phyloP scores from a whole-genome alignment of 257 asterid species.

The Ilex aquifolium region DNA sequence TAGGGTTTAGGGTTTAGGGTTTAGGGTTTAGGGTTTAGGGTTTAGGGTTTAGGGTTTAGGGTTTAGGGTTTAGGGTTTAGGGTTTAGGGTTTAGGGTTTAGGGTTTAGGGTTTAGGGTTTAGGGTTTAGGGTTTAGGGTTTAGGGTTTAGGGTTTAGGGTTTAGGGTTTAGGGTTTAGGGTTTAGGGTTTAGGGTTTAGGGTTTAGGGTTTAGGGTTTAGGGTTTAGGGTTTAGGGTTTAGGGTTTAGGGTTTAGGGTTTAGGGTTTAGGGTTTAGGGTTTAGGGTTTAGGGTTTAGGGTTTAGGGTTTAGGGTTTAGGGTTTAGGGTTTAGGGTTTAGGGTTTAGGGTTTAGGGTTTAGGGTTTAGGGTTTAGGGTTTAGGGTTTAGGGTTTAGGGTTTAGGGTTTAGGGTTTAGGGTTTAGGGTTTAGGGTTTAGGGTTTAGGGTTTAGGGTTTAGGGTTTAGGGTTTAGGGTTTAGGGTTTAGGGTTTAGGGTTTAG shows the following conservation, averaged over 20 bases:
- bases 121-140: background rate
- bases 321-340: background rate
- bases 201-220: background rate
- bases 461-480: background rate
- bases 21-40: background rate
- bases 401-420: background rate
- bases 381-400: background rate
- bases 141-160: background rate
- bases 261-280: background rate
- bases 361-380: background rate
- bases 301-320: background rate
- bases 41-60: background rate
- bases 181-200: background rate
- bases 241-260: background rate
- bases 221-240: background rate
- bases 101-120: background rate
- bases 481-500: background rate
- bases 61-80: background rate
- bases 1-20: background rate
- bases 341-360: background rate
- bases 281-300: background rate
- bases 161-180: background rate
- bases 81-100: background rate
- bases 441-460: background rate
- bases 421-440: background rate